Evolutionary conservation across 2,329 filamentous ascomycete species (phyloP).

Genomic region (Xylariaceae sp.): DNA sequence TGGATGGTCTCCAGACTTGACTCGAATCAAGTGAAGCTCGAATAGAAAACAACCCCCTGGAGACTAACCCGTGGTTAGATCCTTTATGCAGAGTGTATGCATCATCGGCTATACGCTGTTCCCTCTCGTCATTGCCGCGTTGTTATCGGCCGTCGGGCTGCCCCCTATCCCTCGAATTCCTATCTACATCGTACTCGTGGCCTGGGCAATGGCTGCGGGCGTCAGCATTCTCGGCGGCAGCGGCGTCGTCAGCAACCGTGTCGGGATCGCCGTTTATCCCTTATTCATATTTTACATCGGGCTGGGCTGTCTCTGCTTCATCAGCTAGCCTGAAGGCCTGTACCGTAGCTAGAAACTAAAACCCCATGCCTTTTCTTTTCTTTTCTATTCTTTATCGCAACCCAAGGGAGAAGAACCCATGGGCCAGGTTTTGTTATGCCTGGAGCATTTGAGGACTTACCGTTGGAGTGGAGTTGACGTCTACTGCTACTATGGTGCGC

Average conservation of each 20-base stretch:
- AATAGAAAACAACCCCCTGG: not conserved
- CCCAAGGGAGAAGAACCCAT: no score
- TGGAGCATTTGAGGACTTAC: no score
- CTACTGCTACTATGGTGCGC: no score
- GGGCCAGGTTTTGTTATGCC: no score
- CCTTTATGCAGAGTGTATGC: constrained; percentile 94
- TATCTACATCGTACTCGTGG: constrained; percentile 80
- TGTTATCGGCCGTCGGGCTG: constrained; percentile 78
- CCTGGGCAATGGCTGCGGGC: constrained; percentile 90
- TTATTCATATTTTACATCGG: constrained; percentile 93
- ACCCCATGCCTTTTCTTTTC: not conserved
- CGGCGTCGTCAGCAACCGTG: constrained; percentile 89
- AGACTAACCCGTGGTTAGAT: constrained; percentile 48
- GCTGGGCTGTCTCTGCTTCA: constrained; percentile 92
- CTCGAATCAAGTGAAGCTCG: not conserved
- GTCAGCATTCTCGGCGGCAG: constrained; percentile 94
- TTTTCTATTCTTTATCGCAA: not conserved
- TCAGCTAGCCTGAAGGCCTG: constrained; percentile 57
- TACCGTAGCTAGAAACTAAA: no score
- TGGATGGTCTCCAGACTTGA: not conserved
- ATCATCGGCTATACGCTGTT: constrained; percentile 99
- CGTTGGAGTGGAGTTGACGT: not conserved
- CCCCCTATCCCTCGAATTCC: constrained; percentile 80
- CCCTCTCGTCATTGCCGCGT: constrained; percentile 85
- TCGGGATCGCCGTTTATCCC: constrained; percentile 90